phyloP scores from a whole-genome alignment of 148 eudicot genomes.

The Simmondsia chinensis region DNA sequence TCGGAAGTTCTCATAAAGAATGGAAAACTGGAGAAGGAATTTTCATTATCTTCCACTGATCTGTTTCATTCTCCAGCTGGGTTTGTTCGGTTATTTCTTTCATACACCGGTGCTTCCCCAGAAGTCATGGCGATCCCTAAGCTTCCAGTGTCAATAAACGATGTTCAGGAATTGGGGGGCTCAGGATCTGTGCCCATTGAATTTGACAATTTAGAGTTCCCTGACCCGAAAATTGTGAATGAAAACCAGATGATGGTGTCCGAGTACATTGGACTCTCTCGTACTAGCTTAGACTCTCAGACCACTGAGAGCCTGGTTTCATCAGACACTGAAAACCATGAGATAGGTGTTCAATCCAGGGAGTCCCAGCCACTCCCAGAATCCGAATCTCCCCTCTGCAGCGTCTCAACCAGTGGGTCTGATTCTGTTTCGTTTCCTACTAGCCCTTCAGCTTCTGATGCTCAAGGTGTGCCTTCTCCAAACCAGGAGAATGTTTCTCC shows the following conservation, averaged over 20 bases:
- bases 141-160: too few species aligned
- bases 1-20: constrained; percentile 62
- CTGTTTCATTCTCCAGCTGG: constrained; percentile 96
- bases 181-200: constrained; percentile 26
- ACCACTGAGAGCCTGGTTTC: constrained; percentile 51
- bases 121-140: constrained; percentile 57
- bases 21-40: constrained; percentile 68
- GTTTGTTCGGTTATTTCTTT: constrained; percentile 66
- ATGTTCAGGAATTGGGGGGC: constrained; percentile 14
- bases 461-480: too few species aligned
- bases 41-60: constrained; percentile 88
- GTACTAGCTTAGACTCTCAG: constrained; percentile 30
- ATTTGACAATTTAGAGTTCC: constrained; percentile 77
- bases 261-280: constrained; percentile 52
- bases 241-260: constrained; percentile 85
- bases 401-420: constrained; percentile 52
- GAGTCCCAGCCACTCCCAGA: constrained; percentile 27
- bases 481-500: constrained; percentile 45
- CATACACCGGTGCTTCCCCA: constrained; percentile 62
- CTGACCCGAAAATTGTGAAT: constrained; percentile 69
- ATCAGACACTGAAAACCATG: constrained; percentile 60
- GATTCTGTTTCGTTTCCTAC: constrained; percentile 40
- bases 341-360: constrained; percentile 27
- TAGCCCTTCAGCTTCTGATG: constrained; percentile 49
- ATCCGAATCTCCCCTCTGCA: constrained; percentile 54